phyloP scores from a whole-genome alignment of 805 yeast species.

The Nakazawaea wyomingensis region DNA sequence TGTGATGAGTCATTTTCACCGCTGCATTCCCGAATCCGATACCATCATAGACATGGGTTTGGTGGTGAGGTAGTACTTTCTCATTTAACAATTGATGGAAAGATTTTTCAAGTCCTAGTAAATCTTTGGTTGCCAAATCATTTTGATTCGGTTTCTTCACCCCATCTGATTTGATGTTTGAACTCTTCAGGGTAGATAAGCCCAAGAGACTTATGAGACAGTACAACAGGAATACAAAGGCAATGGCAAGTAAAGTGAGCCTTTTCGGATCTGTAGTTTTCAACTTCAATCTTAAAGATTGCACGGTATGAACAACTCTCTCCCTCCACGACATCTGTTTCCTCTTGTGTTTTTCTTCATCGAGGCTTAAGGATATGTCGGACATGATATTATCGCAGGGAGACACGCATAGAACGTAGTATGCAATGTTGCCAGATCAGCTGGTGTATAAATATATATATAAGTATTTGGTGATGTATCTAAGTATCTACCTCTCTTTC shows the following conservation, averaged over 20 bases:
- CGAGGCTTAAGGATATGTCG: not conserved
- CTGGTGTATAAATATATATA: not conserved
- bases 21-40: conserved; percentile 16
- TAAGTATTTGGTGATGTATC: no score
- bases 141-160: not conserved
- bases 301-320: not conserved
- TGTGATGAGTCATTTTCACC: conserved; percentile 14
- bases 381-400: not conserved
- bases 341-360: conserved; percentile 6
- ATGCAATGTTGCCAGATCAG: not conserved
- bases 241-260: not conserved
- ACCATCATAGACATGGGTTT: conserved; percentile 12
- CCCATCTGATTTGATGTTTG: no score
- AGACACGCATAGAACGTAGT: not conserved
- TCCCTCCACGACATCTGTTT: conserved; percentile 4
- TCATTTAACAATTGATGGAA: conserved; percentile 22
- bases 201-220: not conserved
- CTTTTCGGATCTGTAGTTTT: not conserved
- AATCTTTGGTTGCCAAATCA: conserved; percentile 10
- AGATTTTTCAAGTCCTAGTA: conserved; percentile 9
- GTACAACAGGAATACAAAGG: not conserved
- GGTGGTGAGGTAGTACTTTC: conserved; percentile 16
- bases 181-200: not conserved
- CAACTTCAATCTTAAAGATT: conserved; percentile 1
- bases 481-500: no score